phyloP scores from a whole-genome alignment of 2,329 filamentous ascomycete genomes.

The Plenodomus biglobosus region DNA sequence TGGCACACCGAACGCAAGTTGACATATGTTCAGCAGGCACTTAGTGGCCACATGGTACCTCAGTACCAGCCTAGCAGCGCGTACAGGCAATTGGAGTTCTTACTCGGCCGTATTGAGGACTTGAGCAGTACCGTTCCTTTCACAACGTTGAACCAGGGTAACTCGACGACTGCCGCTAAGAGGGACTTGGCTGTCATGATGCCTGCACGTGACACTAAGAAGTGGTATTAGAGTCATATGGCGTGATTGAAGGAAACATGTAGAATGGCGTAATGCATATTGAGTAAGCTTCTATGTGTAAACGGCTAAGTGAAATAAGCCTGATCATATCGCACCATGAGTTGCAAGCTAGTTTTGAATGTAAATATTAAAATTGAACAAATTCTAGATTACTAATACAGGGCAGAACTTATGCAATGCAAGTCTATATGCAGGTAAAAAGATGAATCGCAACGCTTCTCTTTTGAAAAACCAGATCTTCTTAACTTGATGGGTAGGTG shows the following conservation, averaged over 20 bases:
- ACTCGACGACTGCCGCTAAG: slow-evolving; percentile 6
- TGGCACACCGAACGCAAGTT: slow-evolving; percentile 74
- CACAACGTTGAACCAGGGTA: slow-evolving; percentile 27
- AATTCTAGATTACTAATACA: no score
- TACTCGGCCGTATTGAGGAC: slow-evolving; percentile 68
- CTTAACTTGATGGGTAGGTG: no score
- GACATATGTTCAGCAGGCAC: slow-evolving; percentile 66
- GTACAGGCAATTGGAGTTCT: slow-evolving; percentile 72
- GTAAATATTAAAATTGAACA: no score
- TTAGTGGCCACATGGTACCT: slow-evolving; percentile 67
- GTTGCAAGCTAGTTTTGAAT: no score
- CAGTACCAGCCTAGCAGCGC: slow-evolving; percentile 69
- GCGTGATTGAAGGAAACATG: background rate
- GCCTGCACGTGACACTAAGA: slow-evolving; percentile 1
- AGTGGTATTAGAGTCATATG: slow-evolving; percentile 9
- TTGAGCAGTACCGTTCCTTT: slow-evolving; percentile 46
- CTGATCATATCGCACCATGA: no score
- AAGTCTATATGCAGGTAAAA: no score
- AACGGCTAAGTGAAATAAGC: no score
- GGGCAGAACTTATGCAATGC: no score
- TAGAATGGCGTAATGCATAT: background rate
- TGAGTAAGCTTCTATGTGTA: no score
- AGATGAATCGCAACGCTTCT: no score
- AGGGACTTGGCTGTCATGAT: slow-evolving; percentile 7
- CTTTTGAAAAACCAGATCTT: no score